Evolutionary conservation across 345 rosid species (phyloP), one percentile per base, ranked within the genome.

Genomic region (Gossypium thurberi): DNA sequence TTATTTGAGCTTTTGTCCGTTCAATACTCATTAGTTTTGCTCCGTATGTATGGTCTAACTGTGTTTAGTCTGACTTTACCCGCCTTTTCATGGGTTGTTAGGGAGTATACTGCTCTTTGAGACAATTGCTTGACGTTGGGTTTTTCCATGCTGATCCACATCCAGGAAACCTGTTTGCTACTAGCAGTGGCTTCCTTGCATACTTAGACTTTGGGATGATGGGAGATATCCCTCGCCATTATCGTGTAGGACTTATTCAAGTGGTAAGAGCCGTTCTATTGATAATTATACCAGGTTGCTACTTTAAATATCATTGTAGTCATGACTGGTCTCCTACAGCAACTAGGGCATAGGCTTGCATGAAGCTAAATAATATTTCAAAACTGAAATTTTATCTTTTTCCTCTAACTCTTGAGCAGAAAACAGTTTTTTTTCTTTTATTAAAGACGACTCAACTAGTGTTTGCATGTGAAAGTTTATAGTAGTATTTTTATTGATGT

Each of bases 61-160:
- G 6, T 48, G 50, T 59, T 11, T 60, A 55, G 48, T 55, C 8
- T 66, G 33, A 62, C 69, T 43, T 71, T 8, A 44, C 60, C 63
- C 13, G 10, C 40, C 68, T 72, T 23, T 71, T 15, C 3, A 69
- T 61, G 75, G 71, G 69, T 70, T 81, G 44, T 47, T 78, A 92
- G 98, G 99, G 98, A 52, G 78, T 95, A 74, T 89, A 88, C 75
- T 89, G 98, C 87, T 95, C 99, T 42, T 82, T 91, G 78, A 90
- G 89, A 83, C 99, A 95, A 77, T 82, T 95, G 81, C 98, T 95
- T 73, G 98, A 95, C 84, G 90, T 86, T 56, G 99, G 99, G 69
- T 95, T 89, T 84, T 95, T 95, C 81, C 99, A 95, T 82, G 99
- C 99, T 50, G 99, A 95, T 81, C 98, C 98, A 12, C 98, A 95